phyloP scores from a whole-genome alignment of 495 filamentous ascomycete genomes.

The Aspergillus mulundensis region DNA sequence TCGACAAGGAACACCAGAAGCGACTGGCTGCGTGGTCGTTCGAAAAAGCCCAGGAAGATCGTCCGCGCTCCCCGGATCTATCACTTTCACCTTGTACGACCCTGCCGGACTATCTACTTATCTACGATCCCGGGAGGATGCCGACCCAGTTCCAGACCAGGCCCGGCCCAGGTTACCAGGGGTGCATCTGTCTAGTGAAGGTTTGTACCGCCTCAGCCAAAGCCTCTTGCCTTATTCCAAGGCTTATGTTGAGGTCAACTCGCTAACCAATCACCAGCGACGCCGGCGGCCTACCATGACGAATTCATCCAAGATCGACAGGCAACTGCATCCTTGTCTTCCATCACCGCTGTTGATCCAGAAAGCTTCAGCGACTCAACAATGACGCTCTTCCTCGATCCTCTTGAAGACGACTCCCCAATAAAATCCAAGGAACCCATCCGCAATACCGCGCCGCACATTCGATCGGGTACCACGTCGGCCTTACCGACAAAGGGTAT shows the following conservation, averaged over 20 bases:
- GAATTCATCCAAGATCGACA: conserved; percentile 28
- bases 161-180: conserved; percentile 14
- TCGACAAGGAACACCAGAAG: conserved; percentile 49
- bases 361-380: conserved; percentile 39
- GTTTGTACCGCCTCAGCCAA: conserved; percentile 24
- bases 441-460: conserved; percentile 31
- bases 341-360: conserved; percentile 37
- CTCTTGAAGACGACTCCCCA: conserved; percentile 29
- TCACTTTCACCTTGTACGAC: conserved; percentile 40
- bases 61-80: conserved; percentile 32
- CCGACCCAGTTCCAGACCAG: conserved; percentile 29
- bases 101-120: conserved; percentile 21
- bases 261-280: conserved; percentile 19
- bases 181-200: conserved; percentile 12
- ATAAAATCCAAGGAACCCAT: conserved; percentile 35
- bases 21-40: conserved; percentile 50
- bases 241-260: conserved; percentile 1
- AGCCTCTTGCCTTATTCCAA: not conserved
- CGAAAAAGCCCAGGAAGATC: conserved; percentile 33
- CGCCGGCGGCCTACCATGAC: conserved; percentile 17
- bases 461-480: conserved; percentile 30
- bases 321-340: conserved; percentile 33
- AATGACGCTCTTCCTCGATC: conserved; percentile 35
- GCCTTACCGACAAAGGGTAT: conserved; percentile 28
- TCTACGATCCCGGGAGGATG: conserved; percentile 17